A percentile compares a stretch with the other conserved stretches of the same genome.
These are phyloP conservation scores for Sporothrix pallida DNA, from an alignment of 2,329 filamentous ascomycete species.

Conservation along the genomic window DNA sequence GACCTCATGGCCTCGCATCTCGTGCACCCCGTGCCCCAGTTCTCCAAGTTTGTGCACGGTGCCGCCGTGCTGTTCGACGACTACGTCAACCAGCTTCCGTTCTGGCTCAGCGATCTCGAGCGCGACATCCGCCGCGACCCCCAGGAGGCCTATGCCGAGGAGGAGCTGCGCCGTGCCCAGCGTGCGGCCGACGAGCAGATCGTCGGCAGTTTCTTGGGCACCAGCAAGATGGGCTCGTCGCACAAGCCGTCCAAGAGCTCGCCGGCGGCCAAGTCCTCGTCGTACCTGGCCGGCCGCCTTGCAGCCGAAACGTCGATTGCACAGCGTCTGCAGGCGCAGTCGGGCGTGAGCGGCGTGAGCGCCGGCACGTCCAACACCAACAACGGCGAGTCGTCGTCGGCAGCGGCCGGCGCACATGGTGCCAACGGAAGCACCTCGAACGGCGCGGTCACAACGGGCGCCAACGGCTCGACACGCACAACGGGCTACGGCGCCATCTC, in stretches of 20 bases:
- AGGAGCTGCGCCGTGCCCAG: conserved; percentile 82
- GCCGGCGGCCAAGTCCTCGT: conserved; percentile 64
- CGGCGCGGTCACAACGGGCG: conserved; percentile 30
- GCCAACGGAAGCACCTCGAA: conserved; percentile 11
- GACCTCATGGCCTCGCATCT: conserved; percentile 93
- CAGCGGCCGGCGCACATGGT: neutral
- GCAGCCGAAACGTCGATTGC: conserved; percentile 41
- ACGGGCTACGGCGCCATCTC: conserved; percentile 61
- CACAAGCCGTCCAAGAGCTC: conserved; percentile 67
- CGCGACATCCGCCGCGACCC: conserved; percentile 94
- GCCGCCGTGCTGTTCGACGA: conserved; percentile 92
- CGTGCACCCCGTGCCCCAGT: conserved; percentile 84
- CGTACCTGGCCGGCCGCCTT: conserved; percentile 64
- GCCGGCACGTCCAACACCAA: too few species aligned
- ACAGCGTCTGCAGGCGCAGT: conserved; percentile 25
- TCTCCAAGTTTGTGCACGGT: conserved; percentile 97
- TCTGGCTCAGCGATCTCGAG: conserved; percentile 92
- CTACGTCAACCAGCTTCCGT: conserved; percentile 92
- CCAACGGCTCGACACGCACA: conserved; percentile 34
- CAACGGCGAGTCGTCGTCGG: conserved; percentile 19
- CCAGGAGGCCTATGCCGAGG: conserved; percentile 85
- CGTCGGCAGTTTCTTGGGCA: conserved; percentile 83
- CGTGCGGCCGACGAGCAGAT: conserved; percentile 85
- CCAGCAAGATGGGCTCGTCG: conserved; percentile 58
- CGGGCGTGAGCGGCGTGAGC: conserved; percentile 41